Conservation (phyloP, 805 yeast species). For the Saccharomycopsis sp. region DNA sequence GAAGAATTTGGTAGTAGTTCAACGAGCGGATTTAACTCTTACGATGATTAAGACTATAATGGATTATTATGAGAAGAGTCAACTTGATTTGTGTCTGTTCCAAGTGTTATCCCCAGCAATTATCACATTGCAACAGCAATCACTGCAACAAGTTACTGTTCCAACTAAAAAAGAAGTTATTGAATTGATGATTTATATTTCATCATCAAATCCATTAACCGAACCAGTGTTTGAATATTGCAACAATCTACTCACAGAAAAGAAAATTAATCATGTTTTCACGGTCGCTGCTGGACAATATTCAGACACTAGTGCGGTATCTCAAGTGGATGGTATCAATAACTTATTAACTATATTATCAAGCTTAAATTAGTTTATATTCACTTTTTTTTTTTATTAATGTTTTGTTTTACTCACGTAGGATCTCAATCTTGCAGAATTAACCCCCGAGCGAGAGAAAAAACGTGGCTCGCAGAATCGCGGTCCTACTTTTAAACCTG, state of each 20-base stretch:
- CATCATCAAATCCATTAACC: slow-evolving; percentile 39
- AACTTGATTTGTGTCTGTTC: slow-evolving; percentile 22
- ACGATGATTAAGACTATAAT: slow-evolving; percentile 52
- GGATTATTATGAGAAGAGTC: slow-evolving; percentile 29
- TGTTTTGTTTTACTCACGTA: too few relatives aligned
- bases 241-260: slow-evolving; percentile 34
- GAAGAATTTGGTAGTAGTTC: slow-evolving; percentile 62
- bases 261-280: slow-evolving; percentile 39
- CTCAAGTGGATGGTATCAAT: slow-evolving; percentile 61
- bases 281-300: slow-evolving; percentile 53
- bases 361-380: slow-evolving; percentile 1
- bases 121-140: slow-evolving; percentile 21
- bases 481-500: not conserved
- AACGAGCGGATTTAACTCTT: slow-evolving; percentile 51
- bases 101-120: slow-evolving; percentile 28
- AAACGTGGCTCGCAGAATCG: not conserved
- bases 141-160: not conserved
- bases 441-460: not conserved
- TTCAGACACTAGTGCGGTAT: slow-evolving; percentile 51
- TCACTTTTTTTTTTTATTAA: too few relatives aligned
- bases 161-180: slow-evolving; percentile 20
- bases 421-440: too few relatives aligned
- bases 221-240: slow-evolving; percentile 58
- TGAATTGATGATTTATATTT: slow-evolving; percentile 16
- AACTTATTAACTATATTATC: slow-evolving; percentile 52